Evolutionary conservation across 768 basidiomycete genomes (phyloP).

Genomic region (Leccinum variicolor): DNA sequence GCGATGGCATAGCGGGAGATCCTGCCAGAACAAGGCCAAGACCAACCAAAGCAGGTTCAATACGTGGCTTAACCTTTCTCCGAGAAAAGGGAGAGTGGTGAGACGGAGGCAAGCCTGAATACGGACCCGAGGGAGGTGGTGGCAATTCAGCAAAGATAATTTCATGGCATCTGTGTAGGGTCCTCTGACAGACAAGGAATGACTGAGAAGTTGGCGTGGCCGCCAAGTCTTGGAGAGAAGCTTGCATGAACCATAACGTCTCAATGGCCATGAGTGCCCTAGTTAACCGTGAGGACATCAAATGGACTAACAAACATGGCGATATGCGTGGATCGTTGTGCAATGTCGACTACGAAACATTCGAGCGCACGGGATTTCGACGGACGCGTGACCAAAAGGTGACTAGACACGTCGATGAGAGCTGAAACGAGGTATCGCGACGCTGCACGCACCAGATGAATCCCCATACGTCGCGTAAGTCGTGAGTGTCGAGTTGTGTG

Average conservation of each 20-base stretch:
- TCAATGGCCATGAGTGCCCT: constrained; percentile 29
- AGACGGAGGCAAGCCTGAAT: constrained; percentile 54
- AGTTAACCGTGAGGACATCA: constrained; percentile 14
- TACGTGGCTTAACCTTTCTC: constrained; percentile 68
- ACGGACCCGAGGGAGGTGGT: constrained; percentile 61
- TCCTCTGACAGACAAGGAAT: constrained; percentile 88
- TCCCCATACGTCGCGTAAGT: constrained; percentile 84
- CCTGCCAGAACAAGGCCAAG: constrained; percentile 80
- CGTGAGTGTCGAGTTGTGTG: constrained; percentile 58
- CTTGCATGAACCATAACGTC: constrained; percentile 99
- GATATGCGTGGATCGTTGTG: constrained; percentile 89
- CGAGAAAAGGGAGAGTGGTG: constrained; percentile 46
- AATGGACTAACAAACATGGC: constrained; percentile 81
- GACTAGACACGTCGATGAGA: constrained; percentile 46
- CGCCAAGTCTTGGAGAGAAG: constrained; percentile 78
- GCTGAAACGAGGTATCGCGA: background rate
- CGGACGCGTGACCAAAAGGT: constrained; percentile 90
- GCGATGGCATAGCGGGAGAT: constrained; percentile 66
- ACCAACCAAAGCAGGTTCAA: constrained; percentile 78
- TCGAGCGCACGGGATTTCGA: constrained; percentile 91
- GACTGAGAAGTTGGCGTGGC: constrained; percentile 56
- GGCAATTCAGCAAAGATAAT: constrained; percentile 93
- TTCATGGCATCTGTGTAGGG: constrained; percentile 88
- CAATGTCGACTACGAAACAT: constrained; percentile 86
- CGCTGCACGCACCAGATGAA: constrained; percentile 67